phyloP scores from a whole-genome alignment of 2,329 filamentous ascomycete genomes.

The Colletotrichum musicola region DNA sequence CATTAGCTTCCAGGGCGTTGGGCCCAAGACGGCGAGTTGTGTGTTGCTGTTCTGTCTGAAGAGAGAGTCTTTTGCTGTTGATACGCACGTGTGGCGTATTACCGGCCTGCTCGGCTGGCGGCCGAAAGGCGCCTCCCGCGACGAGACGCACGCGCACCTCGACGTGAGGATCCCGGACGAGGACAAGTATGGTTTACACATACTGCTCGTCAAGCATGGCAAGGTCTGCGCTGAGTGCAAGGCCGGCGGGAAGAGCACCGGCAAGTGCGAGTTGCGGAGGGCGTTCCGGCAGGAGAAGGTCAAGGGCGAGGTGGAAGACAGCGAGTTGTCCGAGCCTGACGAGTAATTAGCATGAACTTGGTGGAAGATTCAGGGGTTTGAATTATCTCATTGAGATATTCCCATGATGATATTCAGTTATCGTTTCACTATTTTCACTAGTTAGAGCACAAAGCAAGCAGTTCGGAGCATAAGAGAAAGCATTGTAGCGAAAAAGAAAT shows the following conservation, averaged over 20 bases:
- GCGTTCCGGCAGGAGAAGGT: slow-evolving; percentile 50
- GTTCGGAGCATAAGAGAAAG: too few relatives aligned
- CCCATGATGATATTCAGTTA: too few relatives aligned
- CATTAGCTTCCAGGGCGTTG: slow-evolving; percentile 63
- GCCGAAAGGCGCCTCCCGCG: slow-evolving; percentile 54
- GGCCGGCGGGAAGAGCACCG: slow-evolving; percentile 55
- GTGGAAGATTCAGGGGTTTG: too few relatives aligned
- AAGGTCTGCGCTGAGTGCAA: slow-evolving; percentile 59
- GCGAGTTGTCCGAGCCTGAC: background rate
- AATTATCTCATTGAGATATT: too few relatives aligned
- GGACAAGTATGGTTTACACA: slow-evolving; percentile 64
- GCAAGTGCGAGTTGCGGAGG: slow-evolving; percentile 56
- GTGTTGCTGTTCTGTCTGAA: slow-evolving; percentile 64
- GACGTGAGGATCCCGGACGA: slow-evolving; percentile 60
- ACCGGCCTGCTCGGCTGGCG: slow-evolving; percentile 63
- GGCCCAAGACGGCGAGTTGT: slow-evolving; percentile 67
- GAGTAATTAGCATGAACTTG: background rate
- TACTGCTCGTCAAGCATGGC: slow-evolving; percentile 62
- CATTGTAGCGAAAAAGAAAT: too few relatives aligned
- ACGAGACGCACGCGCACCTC: slow-evolving; percentile 64
- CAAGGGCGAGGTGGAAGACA: slow-evolving; percentile 38
- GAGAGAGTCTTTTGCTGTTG: slow-evolving; percentile 63
- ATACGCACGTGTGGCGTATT: slow-evolving; percentile 66
- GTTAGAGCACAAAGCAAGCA: too few relatives aligned
- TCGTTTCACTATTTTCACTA: too few relatives aligned